Base-by-base conservation (phyloP, 1,284 basidiomycete genomes). In the Ustilago bromivora region DNA sequence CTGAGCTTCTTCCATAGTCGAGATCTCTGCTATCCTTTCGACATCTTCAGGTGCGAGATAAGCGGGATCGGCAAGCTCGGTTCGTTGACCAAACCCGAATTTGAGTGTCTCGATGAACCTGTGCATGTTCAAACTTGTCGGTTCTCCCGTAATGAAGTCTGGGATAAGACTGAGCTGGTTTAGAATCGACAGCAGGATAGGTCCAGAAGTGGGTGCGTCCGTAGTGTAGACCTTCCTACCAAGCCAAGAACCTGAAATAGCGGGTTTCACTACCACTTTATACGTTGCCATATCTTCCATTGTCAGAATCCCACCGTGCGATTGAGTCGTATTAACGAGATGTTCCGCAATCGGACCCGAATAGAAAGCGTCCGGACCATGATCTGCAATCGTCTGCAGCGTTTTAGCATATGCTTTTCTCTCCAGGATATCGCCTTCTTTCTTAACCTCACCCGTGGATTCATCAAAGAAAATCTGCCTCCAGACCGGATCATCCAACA, bases 201-300 rank as follows among this genome's bases (percentile, higher is more conserved):
- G 71, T 0, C 86, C 86, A 17, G 79, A 82, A 19, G 84, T 84
- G 2, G 86, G 86, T 3, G 85, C 85, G 91, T 90, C 66, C 0
- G 92, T 90, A 0, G 94, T 95, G 87, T 94, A 97, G 31, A 98
- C 89, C 67, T 90, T 93, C 79, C 91, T 90, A 51, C 91, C 91
- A 85, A 58, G 95, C 87, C 94, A 98, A 0, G 89, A 90, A 5
- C 93, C 92, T 81, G 91, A 85, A 47, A 97, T 88, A 5, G 96
- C 93, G 38, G 88, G 91, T 63, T 90, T 87, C n/a, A 94, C 90
- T 1, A 73, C 57, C 31, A 93, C 91, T 35, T 88, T 85, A 87
- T 96, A 99, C 17, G 88, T 88, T 59, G 88, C 88, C 35, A 96
- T 86, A 86, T 96, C 94, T 58, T 88, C 87, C 65, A 90, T 87